Evolutionary conservation across 306 rosid genomes (phyloP).

Genomic region (Malus fusca): DNA sequence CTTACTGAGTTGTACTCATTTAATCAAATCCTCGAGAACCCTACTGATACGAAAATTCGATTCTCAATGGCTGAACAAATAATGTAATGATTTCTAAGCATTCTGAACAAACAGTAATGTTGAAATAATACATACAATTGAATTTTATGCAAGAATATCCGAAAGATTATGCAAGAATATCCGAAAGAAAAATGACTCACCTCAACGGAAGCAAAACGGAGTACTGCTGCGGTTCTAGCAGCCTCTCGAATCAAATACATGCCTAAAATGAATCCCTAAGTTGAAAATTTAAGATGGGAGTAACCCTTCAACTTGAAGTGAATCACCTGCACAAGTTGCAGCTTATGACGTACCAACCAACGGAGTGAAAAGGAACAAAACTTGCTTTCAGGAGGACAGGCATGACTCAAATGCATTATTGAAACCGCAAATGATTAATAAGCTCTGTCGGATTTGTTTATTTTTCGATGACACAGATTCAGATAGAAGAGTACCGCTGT

Average conservation of each 20-base stretch:
- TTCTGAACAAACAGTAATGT: neutral
- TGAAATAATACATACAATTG: neutral
- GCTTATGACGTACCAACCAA: neutral
- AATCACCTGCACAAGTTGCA: neutral
- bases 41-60: neutral
- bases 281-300: neutral
- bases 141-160: neutral
- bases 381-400: neutral
- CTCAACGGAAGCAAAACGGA: neutral
- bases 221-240: neutral
- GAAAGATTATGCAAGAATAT: no score
- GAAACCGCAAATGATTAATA: neutral
- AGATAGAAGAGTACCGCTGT: neutral
- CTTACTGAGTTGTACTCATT: no score
- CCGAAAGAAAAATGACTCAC: neutral
- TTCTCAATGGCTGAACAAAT: neutral
- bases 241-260: neutral
- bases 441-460: neutral
- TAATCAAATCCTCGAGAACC: no score
- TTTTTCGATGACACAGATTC: neutral
- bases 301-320: neutral
- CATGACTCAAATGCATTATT: neutral
- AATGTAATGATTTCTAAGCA: neutral
- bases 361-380: neutral
- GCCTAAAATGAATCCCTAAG: neutral